phyloP scores from a whole-genome alignment of 2,329 filamentous ascomycete genomes.

The Penicillium expansum region DNA sequence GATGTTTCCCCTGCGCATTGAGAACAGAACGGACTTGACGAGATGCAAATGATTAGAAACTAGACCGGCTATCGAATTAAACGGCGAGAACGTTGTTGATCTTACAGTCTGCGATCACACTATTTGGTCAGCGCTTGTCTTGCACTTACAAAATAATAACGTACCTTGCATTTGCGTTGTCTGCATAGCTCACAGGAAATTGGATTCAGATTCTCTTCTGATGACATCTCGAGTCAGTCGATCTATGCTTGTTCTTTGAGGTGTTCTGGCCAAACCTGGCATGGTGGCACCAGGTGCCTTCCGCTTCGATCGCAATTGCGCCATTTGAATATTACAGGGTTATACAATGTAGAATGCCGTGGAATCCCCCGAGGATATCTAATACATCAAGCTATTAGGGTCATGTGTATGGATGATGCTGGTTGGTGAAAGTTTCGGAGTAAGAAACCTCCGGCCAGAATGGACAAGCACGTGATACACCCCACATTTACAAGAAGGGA shows the following conservation, averaged over 20 bases:
- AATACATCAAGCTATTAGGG: not conserved
- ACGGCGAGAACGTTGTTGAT: not conserved
- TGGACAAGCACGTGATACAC: not conserved
- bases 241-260: not conserved
- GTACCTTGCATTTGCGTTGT: constrained; percentile 25
- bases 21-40: constrained; percentile 18
- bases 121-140: constrained; percentile 12
- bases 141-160: not conserved
- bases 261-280: constrained; percentile 5
- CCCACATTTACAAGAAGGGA: not conserved
- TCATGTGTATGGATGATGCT: constrained; percentile 1
- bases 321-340: not conserved
- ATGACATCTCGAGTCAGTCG: constrained; percentile 2
- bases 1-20: constrained; percentile 19
- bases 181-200: constrained; percentile 25
- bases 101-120: constrained; percentile 25
- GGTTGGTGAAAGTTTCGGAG: constrained; percentile 8
- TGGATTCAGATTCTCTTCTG: constrained; percentile 11
- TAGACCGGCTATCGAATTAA: not conserved
- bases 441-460: constrained; percentile 18
- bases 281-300: constrained; percentile 5
- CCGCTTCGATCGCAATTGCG: constrained; percentile 10
- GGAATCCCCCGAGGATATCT: not conserved
- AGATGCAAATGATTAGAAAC: not conserved
- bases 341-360: not conserved